Percentiles rank a stretch among this genome's conserved stretches.
Conservation (phyloP, 345 rosid species). For the Lepidium africanum region DNA sequence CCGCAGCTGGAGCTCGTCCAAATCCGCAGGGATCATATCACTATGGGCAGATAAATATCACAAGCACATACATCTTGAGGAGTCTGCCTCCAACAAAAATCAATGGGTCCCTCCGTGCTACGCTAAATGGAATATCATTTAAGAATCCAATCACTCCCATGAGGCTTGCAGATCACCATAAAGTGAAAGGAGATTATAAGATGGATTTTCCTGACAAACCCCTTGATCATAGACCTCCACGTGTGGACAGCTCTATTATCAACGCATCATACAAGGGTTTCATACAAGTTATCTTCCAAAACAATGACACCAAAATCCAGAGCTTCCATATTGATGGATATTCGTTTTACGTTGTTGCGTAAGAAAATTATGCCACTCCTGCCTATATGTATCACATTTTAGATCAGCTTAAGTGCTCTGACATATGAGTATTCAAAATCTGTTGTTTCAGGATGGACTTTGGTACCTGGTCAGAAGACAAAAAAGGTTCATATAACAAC, state of each 20-base stretch:
- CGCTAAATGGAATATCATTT: constrained; percentile 84
- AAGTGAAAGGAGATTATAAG: constrained; percentile 75
- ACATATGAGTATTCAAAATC: not conserved
- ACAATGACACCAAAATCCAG: constrained; percentile 80
- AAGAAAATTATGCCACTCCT: constrained; percentile 26
- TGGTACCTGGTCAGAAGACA: constrained; percentile 78
- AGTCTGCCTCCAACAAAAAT: constrained; percentile 59
- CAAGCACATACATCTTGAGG: constrained; percentile 54
- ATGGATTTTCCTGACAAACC: constrained; percentile 76
- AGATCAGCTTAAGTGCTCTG: not conserved
- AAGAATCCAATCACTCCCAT: constrained; percentile 58
- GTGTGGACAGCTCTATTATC: constrained; percentile 51
- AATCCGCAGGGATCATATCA: constrained; percentile 95
- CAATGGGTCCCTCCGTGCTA: constrained; percentile 51
- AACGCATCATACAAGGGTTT: constrained; percentile 87
- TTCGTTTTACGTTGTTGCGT: constrained; percentile 85
- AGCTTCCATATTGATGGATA: constrained; percentile 87
- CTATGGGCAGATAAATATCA: constrained; percentile 77
- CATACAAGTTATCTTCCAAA: constrained; percentile 74
- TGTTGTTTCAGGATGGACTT: constrained; percentile 67
- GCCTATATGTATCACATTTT: not conserved
- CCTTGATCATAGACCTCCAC: constrained; percentile 39
- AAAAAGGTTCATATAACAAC: constrained; percentile 56
- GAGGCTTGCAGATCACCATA: constrained; percentile 62
- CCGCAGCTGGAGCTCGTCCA: constrained; percentile 94